phyloP scores from a whole-genome alignment of 257 asterid genomes.

The Datura wrightii region DNA sequence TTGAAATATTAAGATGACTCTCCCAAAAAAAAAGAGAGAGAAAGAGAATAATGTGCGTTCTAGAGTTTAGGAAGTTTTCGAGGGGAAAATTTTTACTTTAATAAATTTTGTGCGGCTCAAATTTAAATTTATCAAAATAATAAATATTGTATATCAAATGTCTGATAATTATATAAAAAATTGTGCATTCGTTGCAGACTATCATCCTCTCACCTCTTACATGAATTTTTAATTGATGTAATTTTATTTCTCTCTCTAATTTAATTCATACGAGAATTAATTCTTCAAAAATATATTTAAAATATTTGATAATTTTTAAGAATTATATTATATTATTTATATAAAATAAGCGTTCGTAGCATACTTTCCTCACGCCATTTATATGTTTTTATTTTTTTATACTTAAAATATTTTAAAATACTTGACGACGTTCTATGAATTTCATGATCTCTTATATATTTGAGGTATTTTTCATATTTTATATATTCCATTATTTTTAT shows the following conservation, averaged over 20 bases:
- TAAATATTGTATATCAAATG: too few relatives aligned
- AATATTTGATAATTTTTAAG: not conserved
- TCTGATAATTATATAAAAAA: too few relatives aligned
- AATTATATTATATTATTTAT: not conserved
- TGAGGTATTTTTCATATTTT: not conserved
- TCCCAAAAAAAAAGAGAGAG: too few relatives aligned
- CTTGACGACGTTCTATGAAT: not conserved
- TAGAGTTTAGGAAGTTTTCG: too few relatives aligned
- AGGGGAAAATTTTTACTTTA: too few relatives aligned
- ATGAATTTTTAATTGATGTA: not conserved
- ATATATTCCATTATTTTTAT: too few relatives aligned
- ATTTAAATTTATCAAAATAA: too few relatives aligned
- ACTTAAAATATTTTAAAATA: not conserved
- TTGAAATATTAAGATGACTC: too few relatives aligned
- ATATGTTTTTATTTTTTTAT: not conserved
- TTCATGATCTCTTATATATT: not conserved
- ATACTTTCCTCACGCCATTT: not conserved
- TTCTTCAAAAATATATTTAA: not conserved
- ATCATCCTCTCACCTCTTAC: too few relatives aligned
- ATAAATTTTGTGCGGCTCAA: too few relatives aligned
- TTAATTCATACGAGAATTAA: not conserved
- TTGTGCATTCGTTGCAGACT: too few relatives aligned
- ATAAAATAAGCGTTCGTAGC: not conserved
- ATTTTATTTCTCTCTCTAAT: not conserved
- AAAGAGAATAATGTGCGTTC: too few relatives aligned